Conservation (phyloP, 495 filamentous ascomycete genomes). For the Trichocladium antarcticum region DNA sequence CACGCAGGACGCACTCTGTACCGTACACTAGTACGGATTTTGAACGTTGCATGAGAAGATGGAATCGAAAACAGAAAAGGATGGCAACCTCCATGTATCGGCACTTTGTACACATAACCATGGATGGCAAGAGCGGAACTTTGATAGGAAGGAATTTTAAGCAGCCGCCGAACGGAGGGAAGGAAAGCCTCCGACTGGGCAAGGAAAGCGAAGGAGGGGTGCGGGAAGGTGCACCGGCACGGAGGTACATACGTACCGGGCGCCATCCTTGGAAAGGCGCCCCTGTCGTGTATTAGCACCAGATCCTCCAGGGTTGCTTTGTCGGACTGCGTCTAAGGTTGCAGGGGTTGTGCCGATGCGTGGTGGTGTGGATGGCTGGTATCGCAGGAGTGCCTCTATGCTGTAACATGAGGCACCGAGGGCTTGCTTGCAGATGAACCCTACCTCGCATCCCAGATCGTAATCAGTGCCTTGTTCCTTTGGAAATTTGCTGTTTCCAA, state of each 20-base stretch:
- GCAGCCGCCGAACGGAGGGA: conserved; percentile 3
- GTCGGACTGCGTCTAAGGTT: conserved; percentile 12
- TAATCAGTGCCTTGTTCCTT: too few relatives aligned
- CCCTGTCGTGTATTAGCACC: conserved; percentile 15
- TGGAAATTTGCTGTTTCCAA: too few relatives aligned
- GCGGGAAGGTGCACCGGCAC: conserved; percentile 17
- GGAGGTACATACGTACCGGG: conserved; percentile 9
- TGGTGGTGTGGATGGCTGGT: conserved; percentile 11
- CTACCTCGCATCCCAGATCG: too few relatives aligned
- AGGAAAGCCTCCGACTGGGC: not conserved
- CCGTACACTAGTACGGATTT: not conserved
- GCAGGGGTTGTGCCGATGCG: conserved; percentile 12
- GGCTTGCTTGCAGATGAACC: too few relatives aligned
- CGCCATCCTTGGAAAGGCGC: not conserved
- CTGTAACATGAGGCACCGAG: too few relatives aligned
- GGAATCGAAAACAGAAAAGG: too few relatives aligned
- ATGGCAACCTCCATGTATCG: too few relatives aligned
- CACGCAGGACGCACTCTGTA: not conserved
- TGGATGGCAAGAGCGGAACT: too few relatives aligned
- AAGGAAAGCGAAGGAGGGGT: conserved; percentile 3
- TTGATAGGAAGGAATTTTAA: not conserved
- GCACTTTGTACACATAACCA: too few relatives aligned
- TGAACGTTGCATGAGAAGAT: too few relatives aligned
- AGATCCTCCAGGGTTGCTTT: conserved; percentile 1
- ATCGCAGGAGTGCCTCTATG: conserved; percentile 14